These are phyloP conservation scores for Apiospora kogelbergensis DNA, from an alignment of 2,329 filamentous ascomycete species.

Conservation along the genomic window DNA sequence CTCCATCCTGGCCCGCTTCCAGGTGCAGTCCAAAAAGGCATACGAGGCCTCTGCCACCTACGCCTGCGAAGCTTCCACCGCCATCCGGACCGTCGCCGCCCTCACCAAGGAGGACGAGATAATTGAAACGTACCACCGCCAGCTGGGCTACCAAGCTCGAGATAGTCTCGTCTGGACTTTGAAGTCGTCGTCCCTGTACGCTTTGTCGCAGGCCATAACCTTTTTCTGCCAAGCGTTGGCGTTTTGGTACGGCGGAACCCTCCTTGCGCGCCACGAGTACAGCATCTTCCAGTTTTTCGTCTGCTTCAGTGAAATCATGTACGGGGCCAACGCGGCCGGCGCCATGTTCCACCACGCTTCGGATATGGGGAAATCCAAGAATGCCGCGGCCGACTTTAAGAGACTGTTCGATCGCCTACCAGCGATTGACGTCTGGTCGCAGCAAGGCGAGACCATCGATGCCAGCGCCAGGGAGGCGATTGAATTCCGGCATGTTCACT, in stretches of 20 bases:
- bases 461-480: neutral
- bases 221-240: conserved; percentile 83
- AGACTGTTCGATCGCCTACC: neutral
- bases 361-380: conserved; percentile 64
- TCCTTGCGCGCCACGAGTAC: conserved; percentile 72
- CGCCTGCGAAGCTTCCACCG: neutral
- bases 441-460: neutral
- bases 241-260: conserved; percentile 87
- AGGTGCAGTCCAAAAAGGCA: conserved; percentile 72
- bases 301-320: conserved; percentile 83
- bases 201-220: conserved; percentile 77
- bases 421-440: neutral
- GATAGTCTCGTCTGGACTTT: conserved; percentile 60
- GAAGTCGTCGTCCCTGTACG: conserved; percentile 77
- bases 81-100: conserved; percentile 62
- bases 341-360: conserved; percentile 86
- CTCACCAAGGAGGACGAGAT: conserved; percentile 38
- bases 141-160: neutral
- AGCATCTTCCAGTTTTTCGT: conserved; percentile 86
- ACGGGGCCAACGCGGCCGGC: conserved; percentile 88
- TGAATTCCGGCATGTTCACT: neutral
- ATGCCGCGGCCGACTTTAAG: conserved; percentile 33
- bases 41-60: conserved; percentile 45
- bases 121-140: neutral
- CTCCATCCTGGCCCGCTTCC: conserved; percentile 78